Base-by-base conservation (phyloP, 306 rosid species). In the Cucumis hystrix region DNA sequence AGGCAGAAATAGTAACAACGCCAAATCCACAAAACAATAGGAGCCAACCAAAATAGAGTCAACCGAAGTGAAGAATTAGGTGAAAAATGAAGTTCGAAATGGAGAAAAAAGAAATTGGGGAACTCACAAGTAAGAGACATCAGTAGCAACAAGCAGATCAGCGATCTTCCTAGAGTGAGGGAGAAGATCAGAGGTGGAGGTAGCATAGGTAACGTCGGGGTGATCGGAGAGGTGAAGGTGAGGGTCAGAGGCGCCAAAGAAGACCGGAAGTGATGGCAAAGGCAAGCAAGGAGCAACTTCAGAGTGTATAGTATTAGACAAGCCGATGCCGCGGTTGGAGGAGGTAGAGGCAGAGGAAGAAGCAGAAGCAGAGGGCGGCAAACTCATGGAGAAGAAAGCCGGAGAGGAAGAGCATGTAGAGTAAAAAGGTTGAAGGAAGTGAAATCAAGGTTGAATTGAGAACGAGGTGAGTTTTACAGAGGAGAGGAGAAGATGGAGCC, bases 201-300 rank as follows among this genome's bases (percentile, higher is more conserved):
- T 35, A 45, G 77, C 43, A 60, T 64, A 62, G 28, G 45, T 75
- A 12, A 77, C 77, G 79, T 79, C 72, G 74, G 88, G 91, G 64
- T 77, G 83, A 79, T 92, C 98, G 41, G 87, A 80, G 71, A 96
- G 85, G 28, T 83, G 86, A 68, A 91, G 90, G 65, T 89, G 92
- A 74, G 81, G 91, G 76, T 85, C 90, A 58, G 97, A 86, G 21
- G 90, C 87, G 5, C 98, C 98, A 47, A 91, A 95, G 88, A 91
- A 92, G 47, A 95, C 93, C 59, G 97, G 99, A 33, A 95, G 93
- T 68, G 97, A 89, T 13, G 97, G 97, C 83, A 95, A 67, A 80
- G 97, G 97, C 83, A 95, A 82, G 93, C 91, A 91, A 1, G 97
- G 83, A 25, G 97, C 94, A 66, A 91, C 92, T 77, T 96, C 99